phyloP scores from a whole-genome alignment of 495 filamentous ascomycete genomes.

The Hypoxylon fragiforme region DNA sequence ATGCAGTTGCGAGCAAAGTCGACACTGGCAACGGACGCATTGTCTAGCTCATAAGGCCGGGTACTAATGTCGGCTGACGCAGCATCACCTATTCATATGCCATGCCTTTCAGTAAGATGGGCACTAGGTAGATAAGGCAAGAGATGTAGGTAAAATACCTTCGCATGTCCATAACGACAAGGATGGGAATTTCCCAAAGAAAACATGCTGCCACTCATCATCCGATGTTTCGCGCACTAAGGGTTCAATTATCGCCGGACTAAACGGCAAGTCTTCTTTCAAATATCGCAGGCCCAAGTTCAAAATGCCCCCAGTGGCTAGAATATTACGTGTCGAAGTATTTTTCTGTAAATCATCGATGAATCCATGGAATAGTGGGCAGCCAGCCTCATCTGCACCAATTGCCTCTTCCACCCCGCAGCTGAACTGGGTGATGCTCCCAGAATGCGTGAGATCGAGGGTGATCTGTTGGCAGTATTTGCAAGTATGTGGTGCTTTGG shows the following conservation, averaged over 20 bases:
- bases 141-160: background rate
- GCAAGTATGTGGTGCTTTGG: constrained; percentile 8
- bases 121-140: too few relatives aligned
- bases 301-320: background rate
- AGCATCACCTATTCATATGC: constrained; percentile 4
- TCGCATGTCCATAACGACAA: background rate
- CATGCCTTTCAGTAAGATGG: background rate
- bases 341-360: constrained; percentile 1
- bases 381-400: constrained; percentile 15
- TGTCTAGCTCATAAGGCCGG: constrained; percentile 24
- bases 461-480: constrained; percentile 9
- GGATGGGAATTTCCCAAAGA: background rate
- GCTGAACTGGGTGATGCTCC: background rate
- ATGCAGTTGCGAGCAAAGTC: constrained; percentile 12
- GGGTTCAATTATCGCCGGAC: background rate
- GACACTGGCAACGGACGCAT: constrained; percentile 6
- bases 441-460: constrained; percentile 2
- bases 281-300: background rate
- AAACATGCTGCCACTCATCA: background rate
- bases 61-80: constrained; percentile 15
- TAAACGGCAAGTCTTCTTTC: background rate
- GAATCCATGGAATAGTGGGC: constrained; percentile 20
- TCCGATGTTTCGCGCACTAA: background rate
- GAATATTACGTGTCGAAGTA: background rate
- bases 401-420: constrained; percentile 9